Evolutionary conservation across 164 flowering plant genomes (phyloP), one percentile per base, ranked within the genome.

Genomic region (Vitis cinerea): DNA sequence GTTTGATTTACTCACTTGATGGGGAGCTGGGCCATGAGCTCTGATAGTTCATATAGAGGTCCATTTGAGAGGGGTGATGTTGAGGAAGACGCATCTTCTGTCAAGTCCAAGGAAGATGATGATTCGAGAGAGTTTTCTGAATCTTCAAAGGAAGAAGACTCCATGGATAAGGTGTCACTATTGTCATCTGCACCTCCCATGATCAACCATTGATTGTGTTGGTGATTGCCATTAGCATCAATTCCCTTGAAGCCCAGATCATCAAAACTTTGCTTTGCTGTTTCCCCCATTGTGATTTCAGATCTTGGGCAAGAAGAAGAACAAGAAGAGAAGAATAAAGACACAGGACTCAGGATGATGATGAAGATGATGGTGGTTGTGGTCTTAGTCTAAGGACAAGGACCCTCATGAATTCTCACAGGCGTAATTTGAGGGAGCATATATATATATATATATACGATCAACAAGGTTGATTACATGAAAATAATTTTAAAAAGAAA

Each of bases 11-110:
- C 92, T 87, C 68, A 91, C 94, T 88, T 91, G 74, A 91, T 84
- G n/a, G 98, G 98, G 19, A 93, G 92, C 44, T 86, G 87, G 55
- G 75, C 77, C 93, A 91, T 84, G 75, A 93, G 90, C 49, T 83
- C 91, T 2, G 95, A 84, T 52, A 93, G 67, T 70, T 90, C 92
- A 79, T 77, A 86, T 11, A 88, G 72, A 80, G 97, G 94, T 8
- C 94, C 98, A 49, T 72, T 72, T 12, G 79, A 23, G 56, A 47
- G 9, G 69, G 52, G 50, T 9, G 73, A 23, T 16, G 81, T 14
- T 2, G 81, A 78, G 44, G 87, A 84, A 15, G 88, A 71, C 1
- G 87, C 88, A 78, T 92, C 92, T 59, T 90, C 93, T 44, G 30
- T 64, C 51, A 80, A 68, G 2, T 90, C 93, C 19, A 79, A 83